phyloP scores from a whole-genome alignment of 352 stramenopile species.

The Pythium phragmitis region DNA sequence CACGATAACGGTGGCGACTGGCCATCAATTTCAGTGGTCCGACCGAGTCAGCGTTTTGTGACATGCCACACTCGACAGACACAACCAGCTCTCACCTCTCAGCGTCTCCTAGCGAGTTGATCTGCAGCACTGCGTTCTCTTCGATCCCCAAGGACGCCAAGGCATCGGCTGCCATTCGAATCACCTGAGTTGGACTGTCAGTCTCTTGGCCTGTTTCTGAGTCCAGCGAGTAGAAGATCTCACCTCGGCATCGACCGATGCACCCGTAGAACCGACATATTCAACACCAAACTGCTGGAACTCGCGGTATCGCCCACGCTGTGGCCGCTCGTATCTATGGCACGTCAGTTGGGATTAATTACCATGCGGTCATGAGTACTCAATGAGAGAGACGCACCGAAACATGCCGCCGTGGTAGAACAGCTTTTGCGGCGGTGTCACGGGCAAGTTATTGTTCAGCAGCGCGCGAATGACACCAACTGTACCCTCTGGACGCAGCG shows the following conservation, averaged over 20 bases:
- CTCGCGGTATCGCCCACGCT: conserved; percentile 83
- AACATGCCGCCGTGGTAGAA: conserved; percentile 89
- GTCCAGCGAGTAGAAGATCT: background rate
- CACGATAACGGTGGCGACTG: conserved; percentile 68
- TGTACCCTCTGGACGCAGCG: conserved; percentile 81
- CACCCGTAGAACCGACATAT: conserved; percentile 74
- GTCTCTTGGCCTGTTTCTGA: background rate
- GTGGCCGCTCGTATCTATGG: conserved; percentile 80
- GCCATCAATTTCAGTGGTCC: background rate
- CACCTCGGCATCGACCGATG: conserved; percentile 82
- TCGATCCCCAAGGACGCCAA: conserved; percentile 55
- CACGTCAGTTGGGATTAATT: too few relatives aligned
- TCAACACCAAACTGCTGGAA: conserved; percentile 90
- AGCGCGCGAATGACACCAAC: conserved; percentile 77
- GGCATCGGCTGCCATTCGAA: conserved; percentile 70
- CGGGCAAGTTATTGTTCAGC: conserved; percentile 76
- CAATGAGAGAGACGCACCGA: conserved; percentile 39
- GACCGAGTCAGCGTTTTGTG: background rate
- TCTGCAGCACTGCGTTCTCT: conserved; percentile 60
- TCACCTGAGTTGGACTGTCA: conserved; percentile 42
- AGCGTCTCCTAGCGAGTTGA: conserved; percentile 80
- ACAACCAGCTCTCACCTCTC: conserved; percentile 51
- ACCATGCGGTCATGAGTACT: background rate
- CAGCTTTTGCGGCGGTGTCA: conserved; percentile 75
- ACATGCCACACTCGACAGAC: background rate